Evolutionary conservation across 2,329 filamentous ascomycete species (phyloP).

Genomic region (Alternaria consortialis): DNA sequence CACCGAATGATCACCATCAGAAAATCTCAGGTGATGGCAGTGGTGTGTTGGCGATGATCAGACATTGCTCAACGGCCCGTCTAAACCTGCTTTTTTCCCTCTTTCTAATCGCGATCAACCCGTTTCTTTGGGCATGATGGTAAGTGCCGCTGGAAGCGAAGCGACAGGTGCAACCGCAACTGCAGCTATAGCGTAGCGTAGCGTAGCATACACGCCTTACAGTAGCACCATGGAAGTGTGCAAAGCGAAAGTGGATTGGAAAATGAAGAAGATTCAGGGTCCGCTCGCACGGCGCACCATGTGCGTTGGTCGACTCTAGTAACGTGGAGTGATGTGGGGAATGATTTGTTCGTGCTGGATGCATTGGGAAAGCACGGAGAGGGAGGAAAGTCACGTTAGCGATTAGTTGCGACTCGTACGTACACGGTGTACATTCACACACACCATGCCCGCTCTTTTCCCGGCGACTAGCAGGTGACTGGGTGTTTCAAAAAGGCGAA

Average conservation of each 20-base stretch:
- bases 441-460: background rate
- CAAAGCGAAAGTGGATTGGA: background rate
- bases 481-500: slow-evolving; percentile 4
- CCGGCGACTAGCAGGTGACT: background rate
- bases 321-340: slow-evolving; percentile 5
- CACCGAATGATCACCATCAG: slow-evolving; percentile 2
- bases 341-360: slow-evolving; percentile 1
- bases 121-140: background rate
- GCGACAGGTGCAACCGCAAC: background rate
- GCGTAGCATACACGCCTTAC: background rate
- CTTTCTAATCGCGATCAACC: background rate
- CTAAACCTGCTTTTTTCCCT: background rate
- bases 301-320: background rate
- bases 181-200: background rate
- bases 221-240: background rate
- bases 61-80: background rate
- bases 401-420: background rate
- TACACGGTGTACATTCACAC: background rate
- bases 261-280: slow-evolving; percentile 5
- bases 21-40: background rate
- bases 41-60: slow-evolving; percentile 2
- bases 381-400: background rate
- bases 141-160: slow-evolving; percentile 1
- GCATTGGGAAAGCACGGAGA: slow-evolving; percentile 1
- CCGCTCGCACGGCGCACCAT: background rate